Conservation (phyloP, 2,329 filamentous ascomycete species). For the Epichloe bromicola region DNA sequence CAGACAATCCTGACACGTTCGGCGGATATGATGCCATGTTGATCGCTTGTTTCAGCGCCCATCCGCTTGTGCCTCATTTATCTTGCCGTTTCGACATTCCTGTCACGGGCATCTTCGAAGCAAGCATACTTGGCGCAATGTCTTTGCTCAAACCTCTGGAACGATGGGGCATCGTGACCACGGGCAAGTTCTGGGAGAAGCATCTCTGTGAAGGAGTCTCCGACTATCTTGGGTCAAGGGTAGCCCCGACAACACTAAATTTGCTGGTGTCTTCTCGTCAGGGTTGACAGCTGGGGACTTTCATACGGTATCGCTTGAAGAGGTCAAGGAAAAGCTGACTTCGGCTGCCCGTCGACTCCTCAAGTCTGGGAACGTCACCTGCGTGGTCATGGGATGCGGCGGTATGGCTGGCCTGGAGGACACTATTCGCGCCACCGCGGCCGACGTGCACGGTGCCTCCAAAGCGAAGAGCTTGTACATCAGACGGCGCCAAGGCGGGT, state of each 20-base stretch:
- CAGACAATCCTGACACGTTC: conserved; percentile 22
- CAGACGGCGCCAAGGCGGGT: conserved; percentile 64
- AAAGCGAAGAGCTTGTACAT: conserved; percentile 32
- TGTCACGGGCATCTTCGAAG: conserved; percentile 68
- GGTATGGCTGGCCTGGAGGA: conserved; percentile 81
- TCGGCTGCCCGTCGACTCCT: conserved; percentile 58
- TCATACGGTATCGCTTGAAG: conserved; percentile 52
- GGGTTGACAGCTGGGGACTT: conserved; percentile 70
- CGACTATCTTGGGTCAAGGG: conserved; percentile 42
- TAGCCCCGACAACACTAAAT: conserved; percentile 31
- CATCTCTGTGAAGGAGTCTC: conserved; percentile 55
- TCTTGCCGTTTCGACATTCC: conserved; percentile 13
- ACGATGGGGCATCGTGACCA: conserved; percentile 78
- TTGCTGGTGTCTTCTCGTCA: conserved; percentile 72
- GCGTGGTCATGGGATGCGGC: conserved; percentile 75
- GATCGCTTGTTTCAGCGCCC: conserved; percentile 78
- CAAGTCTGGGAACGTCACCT: conserved; percentile 40
- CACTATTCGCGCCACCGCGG: conserved; percentile 57
- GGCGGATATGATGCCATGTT: conserved; percentile 58
- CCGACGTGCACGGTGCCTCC: conserved; percentile 30
- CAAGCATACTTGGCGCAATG: conserved; percentile 54
- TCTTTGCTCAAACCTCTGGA: conserved; percentile 29
- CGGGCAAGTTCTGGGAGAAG: conserved; percentile 69
- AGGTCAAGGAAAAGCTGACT: conserved; percentile 53
- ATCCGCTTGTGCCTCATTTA: conserved; percentile 58